Evolutionary conservation across 805 yeast species (phyloP).

Genomic region (Suhomyces vadensis): DNA sequence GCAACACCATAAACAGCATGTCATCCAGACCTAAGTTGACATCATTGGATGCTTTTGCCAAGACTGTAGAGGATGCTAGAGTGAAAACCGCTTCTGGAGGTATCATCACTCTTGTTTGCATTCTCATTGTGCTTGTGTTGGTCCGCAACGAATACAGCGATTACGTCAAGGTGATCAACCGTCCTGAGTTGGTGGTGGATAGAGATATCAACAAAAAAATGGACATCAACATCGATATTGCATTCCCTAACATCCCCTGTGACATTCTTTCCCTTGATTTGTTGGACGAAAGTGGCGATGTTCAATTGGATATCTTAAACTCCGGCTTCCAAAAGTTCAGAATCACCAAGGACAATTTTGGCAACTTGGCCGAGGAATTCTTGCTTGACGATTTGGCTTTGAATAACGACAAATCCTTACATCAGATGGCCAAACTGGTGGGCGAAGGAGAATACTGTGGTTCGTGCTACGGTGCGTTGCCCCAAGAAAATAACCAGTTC

Average conservation of each 20-base stretch:
- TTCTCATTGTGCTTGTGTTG: slow-evolving; percentile 59
- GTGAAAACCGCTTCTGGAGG: slow-evolving; percentile 91
- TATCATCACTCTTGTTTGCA: slow-evolving; percentile 72
- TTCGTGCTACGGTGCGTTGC: slow-evolving; percentile 82
- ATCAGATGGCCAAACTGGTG: slow-evolving; percentile 34
- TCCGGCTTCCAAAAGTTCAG: slow-evolving; percentile 75
- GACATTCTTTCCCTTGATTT: slow-evolving; percentile 78
- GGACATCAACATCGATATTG: slow-evolving; percentile 76
- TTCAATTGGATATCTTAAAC: slow-evolving; percentile 68
- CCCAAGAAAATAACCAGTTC: slow-evolving; percentile 53
- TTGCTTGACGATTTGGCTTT: slow-evolving; percentile 28
- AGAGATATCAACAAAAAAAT: slow-evolving; percentile 72
- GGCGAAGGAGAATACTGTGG: slow-evolving; percentile 63
- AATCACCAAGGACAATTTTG: slow-evolving; percentile 46
- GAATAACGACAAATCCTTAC: slow-evolving; percentile 26
- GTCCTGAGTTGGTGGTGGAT: slow-evolving; percentile 89
- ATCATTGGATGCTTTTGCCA: slow-evolving; percentile 85
- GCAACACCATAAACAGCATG: slow-evolving; percentile 11
- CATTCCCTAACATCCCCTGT: slow-evolving; percentile 87
- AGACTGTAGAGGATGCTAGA: slow-evolving; percentile 91
- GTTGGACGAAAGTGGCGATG: slow-evolving; percentile 85
- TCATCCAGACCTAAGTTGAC: slow-evolving; percentile 43
- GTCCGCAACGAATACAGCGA: slow-evolving; percentile 74
- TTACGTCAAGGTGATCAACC: slow-evolving; percentile 63
- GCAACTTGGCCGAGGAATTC: slow-evolving; percentile 39